phyloP scores from a whole-genome alignment of 2,329 filamentous ascomycete species.

The Botryosphaeria dothidea region DNA sequence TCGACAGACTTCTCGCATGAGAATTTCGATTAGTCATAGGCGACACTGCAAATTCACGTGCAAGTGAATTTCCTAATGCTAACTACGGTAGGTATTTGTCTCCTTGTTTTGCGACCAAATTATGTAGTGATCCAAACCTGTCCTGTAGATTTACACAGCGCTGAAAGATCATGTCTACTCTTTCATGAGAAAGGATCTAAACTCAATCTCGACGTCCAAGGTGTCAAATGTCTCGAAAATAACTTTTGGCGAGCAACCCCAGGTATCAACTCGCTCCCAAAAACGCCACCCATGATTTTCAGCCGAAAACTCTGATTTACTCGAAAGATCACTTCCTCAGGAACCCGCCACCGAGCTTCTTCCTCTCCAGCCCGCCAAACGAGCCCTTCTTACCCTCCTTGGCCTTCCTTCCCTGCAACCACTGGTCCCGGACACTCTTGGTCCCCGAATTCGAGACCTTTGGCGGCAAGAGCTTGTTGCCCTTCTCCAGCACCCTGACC shows the following conservation, averaged over 20 bases:
- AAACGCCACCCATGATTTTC: neutral
- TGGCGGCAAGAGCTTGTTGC: constrained; percentile 44
- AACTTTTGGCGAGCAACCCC: neutral
- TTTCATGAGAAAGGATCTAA: too few relatives aligned
- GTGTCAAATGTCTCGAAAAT: too few relatives aligned
- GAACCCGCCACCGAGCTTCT: constrained; percentile 29
- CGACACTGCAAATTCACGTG: too few relatives aligned
- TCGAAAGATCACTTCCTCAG: constrained; percentile 24
- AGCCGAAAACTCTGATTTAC: neutral
- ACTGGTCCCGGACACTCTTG: constrained; percentile 39
- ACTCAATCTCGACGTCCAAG: too few relatives aligned
- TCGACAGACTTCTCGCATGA: too few relatives aligned
- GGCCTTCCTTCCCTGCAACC: constrained; percentile 43
- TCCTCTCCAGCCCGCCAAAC: constrained; percentile 30
- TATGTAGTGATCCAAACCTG: too few relatives aligned
- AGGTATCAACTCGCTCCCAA: neutral
- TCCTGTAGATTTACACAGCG: too few relatives aligned
- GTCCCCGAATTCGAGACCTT: constrained; percentile 44
- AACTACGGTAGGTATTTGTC: too few relatives aligned
- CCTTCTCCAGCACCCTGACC: constrained; percentile 50
- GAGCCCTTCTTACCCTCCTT: constrained; percentile 26
- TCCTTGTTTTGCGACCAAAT: too few relatives aligned
- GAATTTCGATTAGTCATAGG: too few relatives aligned
- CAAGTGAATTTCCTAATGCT: too few relatives aligned
- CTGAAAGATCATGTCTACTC: too few relatives aligned